Base-by-base conservation (phyloP, 306 rosid species). In the Acmispon strigosus region DNA sequence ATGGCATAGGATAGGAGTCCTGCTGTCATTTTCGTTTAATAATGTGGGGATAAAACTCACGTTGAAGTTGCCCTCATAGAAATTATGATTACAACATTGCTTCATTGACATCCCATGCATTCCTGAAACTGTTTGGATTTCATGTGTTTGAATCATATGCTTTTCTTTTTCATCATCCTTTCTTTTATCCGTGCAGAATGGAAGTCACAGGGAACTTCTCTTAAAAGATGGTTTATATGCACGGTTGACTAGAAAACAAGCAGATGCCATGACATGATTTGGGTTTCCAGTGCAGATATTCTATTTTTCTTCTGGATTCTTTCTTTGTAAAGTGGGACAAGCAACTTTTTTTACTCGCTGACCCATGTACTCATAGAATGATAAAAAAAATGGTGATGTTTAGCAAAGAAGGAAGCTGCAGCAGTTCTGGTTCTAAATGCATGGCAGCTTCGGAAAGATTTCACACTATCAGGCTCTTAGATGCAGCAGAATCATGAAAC, bases 171-270 rank as follows among this genome's bases (percentile, higher is more conserved):
- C 37, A 13, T n/a, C 13, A 42, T 52, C 37, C 43, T 4, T 13
- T 51, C 3, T n/a, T 57, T 62, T 78, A 29, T 65, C 49, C 69
- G 11, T 37, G 52, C 89, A 91, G 97, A 71, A 44, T 64, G 99
- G 97, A 60, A 90, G 85, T 78, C 97, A 94, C 82, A 81, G 75
- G 68, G 97, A 89, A 73, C 96, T 94, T 76, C 91, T 94, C 41
- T 32, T 73, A 29, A 81, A 82, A 60, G 95, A 84, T 73, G 97
- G 98, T 64, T 18, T 90, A 39, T 93, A 90, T 71, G 97, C 98
- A 10, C 84, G 90, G 76, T 69, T 90, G 76, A 84, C 74, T 6
- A 85, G 94, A 80, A 88, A 84, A 70, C 98, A 93, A 70, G 90
- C 91, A 29, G 98, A 93, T 62, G 91, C 90, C 8, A 75, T 88